Conservation (phyloP, 2,329 filamentous ascomycete genomes). For the Alternaria burnsii region DNA sequence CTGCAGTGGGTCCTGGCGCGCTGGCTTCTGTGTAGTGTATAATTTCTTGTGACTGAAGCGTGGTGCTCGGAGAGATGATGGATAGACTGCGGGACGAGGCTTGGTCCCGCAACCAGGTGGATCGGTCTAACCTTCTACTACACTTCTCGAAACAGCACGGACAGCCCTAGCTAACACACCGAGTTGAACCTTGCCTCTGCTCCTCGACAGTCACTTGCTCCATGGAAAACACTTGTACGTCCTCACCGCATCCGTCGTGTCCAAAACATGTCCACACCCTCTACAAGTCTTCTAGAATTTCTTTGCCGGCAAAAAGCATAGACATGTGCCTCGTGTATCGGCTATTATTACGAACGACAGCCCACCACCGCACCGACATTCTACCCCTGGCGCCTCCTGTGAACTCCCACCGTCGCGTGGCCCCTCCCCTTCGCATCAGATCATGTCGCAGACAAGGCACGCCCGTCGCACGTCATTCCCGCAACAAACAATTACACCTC, state of each 20-base stretch:
- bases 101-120: slow-evolving; percentile 24
- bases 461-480: slow-evolving; percentile 20
- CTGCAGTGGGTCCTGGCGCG: slow-evolving; percentile 8
- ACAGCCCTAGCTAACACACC: not conserved
- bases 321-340: slow-evolving; percentile 5
- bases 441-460: slow-evolving; percentile 20
- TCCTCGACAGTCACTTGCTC: not conserved
- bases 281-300: not conserved
- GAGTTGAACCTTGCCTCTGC: not conserved
- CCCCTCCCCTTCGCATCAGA: slow-evolving; percentile 20
- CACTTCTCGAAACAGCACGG: slow-evolving; percentile 23
- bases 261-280: slow-evolving; percentile 1
- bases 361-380: slow-evolving; percentile 5
- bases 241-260: not conserved
- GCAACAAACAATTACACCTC: slow-evolving; percentile 7
- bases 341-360: slow-evolving; percentile 8
- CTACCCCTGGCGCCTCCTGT: slow-evolving; percentile 12
- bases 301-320: slow-evolving; percentile 11
- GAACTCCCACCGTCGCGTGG: slow-evolving; percentile 16
- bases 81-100: slow-evolving; percentile 23
- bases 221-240: not conserved
- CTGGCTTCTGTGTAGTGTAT: not conserved
- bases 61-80: slow-evolving; percentile 23
- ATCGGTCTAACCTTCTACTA: slow-evolving; percentile 18
- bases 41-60: slow-evolving; percentile 14